Evolutionary conservation across 1,284 basidiomycete genomes (phyloP), one percentile per base, ranked within the genome.

Genomic region (Rhodotorula sp.): DNA sequence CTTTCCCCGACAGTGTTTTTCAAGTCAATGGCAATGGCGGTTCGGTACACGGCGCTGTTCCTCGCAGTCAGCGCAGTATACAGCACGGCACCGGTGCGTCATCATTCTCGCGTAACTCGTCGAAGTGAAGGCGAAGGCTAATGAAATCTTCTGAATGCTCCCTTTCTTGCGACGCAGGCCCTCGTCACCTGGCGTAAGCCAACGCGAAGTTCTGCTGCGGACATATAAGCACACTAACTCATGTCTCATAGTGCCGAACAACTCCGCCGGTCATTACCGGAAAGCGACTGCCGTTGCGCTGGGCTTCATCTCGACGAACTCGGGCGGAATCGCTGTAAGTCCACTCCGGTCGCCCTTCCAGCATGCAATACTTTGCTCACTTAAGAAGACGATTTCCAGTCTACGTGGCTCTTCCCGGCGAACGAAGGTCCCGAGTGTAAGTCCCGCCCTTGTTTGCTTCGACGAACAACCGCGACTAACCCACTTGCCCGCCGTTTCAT

Each of bases 281-380:
- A 83, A 87, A 54, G 86, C 86, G 7, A 86, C 86, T 0, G 83
- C 84, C 26, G 83, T 88, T 62, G 87, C 86, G 10, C 80, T 87
- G 46, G 85, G 83, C 0, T 87, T 87, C 74, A 84, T 86, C 73
- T 80, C 84, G 79, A 85, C 85, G 47, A 88, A 87, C 78, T 80
- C 82, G 0, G 87, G 87, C 20, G 87, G 86, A 14, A 87, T 89
- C 68, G 82, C 87, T 0, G 61, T 62, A 34, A 31, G 61, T 62
- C 23, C 39, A 14, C 39, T 43, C 39, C 39, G 10, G 39, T 16
- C 16, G 12, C 23, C 10, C 15, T 7, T 12, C 4, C 46, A 1
- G 1, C 18, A 3, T 12, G 8, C 5, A 5, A 12, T 20, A 31
- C 5, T 14, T 14, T 3, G 12, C 61, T 52, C 48, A 62, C 21